Percentiles rank a stretch among this genome's conserved stretches.
Conservation (phyloP, 768 basidiomycete species). For the Naganishia onofrii region DNA sequence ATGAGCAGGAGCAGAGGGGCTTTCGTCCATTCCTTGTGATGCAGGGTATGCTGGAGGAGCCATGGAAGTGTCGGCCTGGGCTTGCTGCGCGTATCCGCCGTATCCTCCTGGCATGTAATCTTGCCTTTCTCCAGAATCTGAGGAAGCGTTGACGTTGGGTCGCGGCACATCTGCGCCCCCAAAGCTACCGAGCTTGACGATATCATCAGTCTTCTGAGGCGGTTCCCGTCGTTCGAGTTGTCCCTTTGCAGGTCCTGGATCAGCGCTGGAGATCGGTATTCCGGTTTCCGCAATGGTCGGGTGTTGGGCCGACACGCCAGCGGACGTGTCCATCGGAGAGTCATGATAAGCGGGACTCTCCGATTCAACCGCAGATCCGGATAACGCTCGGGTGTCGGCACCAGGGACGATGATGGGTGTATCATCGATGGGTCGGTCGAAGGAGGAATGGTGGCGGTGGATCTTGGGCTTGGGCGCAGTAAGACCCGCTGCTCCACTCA, state of each 20-base stretch:
- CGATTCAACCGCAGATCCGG: conserved; percentile 9
- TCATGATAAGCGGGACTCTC: conserved; percentile 1
- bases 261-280: conserved; percentile 13
- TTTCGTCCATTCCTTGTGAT: conserved; percentile 5
- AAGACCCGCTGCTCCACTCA: conserved; percentile 7
- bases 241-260: conserved; percentile 25
- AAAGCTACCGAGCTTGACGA: conserved; percentile 31
- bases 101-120: conserved; percentile 5
- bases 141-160: not conserved
- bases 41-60: conserved; percentile 11
- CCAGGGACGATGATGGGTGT: conserved; percentile 4
- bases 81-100: not conserved
- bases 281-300: conserved; percentile 34
- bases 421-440: conserved; percentile 7
- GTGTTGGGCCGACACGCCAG: not conserved
- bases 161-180: conserved; percentile 15
- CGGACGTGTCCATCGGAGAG: conserved; percentile 2
- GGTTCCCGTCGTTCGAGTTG: conserved; percentile 24
- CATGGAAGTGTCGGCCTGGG: not conserved
- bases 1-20: not conserved
- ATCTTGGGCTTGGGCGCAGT: not conserved
- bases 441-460: conserved; percentile 1
- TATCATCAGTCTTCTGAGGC: conserved; percentile 10
- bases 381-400: not conserved
- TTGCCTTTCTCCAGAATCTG: not conserved